phyloP scores from a whole-genome alignment of 306 rosid genomes.

The Casuarina glauca region DNA sequence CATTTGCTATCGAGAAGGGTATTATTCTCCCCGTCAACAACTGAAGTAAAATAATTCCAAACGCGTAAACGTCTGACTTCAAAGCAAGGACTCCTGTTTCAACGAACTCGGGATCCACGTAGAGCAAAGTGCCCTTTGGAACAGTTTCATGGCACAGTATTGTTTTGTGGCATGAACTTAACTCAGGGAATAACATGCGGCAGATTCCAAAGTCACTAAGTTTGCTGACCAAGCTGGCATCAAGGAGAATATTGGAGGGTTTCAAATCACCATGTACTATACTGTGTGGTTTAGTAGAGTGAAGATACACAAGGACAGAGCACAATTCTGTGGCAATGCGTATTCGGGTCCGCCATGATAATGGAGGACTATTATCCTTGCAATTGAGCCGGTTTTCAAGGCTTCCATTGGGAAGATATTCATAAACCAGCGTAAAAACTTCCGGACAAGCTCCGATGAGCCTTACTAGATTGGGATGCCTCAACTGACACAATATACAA shows the following conservation, averaged over 20 bases:
- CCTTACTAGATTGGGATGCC: conserved; percentile 53
- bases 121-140: too few relatives aligned
- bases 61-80: conserved; percentile 54
- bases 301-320: too few relatives aligned
- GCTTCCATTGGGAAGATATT: conserved; percentile 57
- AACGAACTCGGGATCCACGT: conserved; percentile 28
- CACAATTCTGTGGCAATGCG: conserved; percentile 18
- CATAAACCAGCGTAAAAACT: conserved; percentile 45
- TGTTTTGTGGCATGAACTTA: too few relatives aligned
- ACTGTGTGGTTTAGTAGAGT: too few relatives aligned
- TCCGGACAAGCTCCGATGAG: conserved; percentile 56
- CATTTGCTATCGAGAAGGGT: conserved; percentile 23
- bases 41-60: conserved; percentile 46
- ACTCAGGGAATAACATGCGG: too few relatives aligned
- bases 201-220: too few relatives aligned
- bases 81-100: conserved; percentile 45
- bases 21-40: conserved; percentile 39
- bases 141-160: too few relatives aligned
- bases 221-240: too few relatives aligned
- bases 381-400: conserved; percentile 55
- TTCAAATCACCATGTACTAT: too few relatives aligned
- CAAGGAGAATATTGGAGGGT: too few relatives aligned
- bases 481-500: conserved; percentile 44
- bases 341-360: conserved; percentile 55
- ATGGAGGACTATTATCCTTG: conserved; percentile 48